These are phyloP conservation scores for Erodium chrysanthum DNA, from an alignment of 441 rosid genomes.

Conservation along the genomic window DNA sequence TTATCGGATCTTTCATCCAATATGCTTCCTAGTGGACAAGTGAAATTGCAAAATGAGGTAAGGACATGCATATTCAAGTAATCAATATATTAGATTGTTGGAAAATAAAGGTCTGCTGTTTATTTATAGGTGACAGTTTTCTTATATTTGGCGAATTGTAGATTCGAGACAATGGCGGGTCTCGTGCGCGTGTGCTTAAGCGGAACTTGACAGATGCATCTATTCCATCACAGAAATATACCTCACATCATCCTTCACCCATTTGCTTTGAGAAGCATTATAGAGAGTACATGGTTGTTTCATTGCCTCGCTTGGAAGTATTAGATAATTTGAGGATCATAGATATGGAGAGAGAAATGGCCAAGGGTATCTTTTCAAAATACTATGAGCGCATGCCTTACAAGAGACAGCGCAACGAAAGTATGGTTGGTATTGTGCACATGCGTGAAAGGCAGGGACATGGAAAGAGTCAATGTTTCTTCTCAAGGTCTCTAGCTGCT, in stretches of 20 bases:
- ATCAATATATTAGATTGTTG: background rate
- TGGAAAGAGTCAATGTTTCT: slow-evolving; percentile 25
- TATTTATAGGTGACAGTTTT: slow-evolving; percentile 11
- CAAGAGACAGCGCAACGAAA: slow-evolving; percentile 28
- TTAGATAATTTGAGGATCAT: slow-evolving; percentile 31
- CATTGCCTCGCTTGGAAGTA: slow-evolving; percentile 29
- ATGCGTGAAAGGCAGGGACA: slow-evolving; percentile 27
- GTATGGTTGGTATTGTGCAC: slow-evolving; percentile 26
- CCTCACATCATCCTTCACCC: slow-evolving; percentile 40
- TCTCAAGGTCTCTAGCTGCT: slow-evolving; percentile 33
- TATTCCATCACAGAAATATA: slow-evolving; percentile 21
- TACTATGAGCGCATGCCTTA: slow-evolving; percentile 35
- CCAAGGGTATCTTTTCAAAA: slow-evolving; percentile 24
- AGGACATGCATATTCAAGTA: background rate
- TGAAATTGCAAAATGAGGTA: slow-evolving; percentile 17
- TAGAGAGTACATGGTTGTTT: slow-evolving; percentile 31
- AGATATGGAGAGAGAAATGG: slow-evolving; percentile 26
- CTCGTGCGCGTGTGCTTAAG: slow-evolving; percentile 4
- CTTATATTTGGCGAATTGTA: slow-evolving; percentile 24
- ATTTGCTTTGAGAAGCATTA: slow-evolving; percentile 42
- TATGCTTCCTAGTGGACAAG: slow-evolving; percentile 8
- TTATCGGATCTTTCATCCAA: slow-evolving; percentile 15
- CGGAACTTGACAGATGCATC: slow-evolving; percentile 17
- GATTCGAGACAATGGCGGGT: slow-evolving; percentile 20
- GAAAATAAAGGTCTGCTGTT: slow-evolving; percentile 12